Conservation (phyloP, 768 basidiomycete species). For the Suillus weaverae region DNA sequence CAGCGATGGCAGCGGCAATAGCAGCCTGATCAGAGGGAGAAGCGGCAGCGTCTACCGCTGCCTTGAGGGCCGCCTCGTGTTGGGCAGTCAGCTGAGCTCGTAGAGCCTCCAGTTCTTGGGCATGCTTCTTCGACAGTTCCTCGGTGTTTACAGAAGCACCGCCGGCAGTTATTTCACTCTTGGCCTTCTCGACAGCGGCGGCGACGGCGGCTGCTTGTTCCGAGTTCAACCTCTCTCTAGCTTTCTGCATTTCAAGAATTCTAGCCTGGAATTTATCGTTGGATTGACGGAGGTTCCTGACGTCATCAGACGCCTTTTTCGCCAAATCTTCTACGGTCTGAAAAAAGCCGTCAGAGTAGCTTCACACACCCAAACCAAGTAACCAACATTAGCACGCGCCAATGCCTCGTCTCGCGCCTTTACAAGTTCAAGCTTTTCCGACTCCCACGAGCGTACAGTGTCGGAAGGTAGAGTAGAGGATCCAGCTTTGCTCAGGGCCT, state of each 20-base stretch:
- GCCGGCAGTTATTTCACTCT: conserved; percentile 41
- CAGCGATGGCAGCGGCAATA: conserved; percentile 48
- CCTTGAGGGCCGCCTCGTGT: conserved; percentile 53
- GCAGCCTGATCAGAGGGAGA: conserved; percentile 42
- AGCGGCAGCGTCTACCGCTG: conserved; percentile 48
- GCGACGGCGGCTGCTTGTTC: conserved; percentile 51
- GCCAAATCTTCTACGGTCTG: conserved; percentile 44
- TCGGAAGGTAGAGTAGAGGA: conserved; percentile 28
- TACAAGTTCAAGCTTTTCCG: conserved; percentile 57
- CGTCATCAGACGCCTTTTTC: conserved; percentile 45
- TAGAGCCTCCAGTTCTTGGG: conserved; percentile 57
- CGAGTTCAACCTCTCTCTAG: conserved; percentile 43
- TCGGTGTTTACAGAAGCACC: conserved; percentile 28
- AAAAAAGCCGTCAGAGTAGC: conserved; percentile 5
- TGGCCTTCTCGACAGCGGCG: conserved; percentile 57
- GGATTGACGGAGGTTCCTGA: conserved; percentile 38
- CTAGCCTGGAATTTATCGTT: conserved; percentile 60
- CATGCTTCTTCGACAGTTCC: conserved; percentile 52
- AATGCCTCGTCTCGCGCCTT: conserved; percentile 62
- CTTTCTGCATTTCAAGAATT: conserved; percentile 52
- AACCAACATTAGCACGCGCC: conserved; percentile 54
- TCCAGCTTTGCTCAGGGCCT: conserved; percentile 30
- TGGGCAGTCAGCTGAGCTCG: conserved; percentile 53
- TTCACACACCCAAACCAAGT: not conserved
- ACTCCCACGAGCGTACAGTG: conserved; percentile 47